Base-by-base conservation (phyloP, 345 rosid genomes). In the Tarenaya hassleriana region DNA sequence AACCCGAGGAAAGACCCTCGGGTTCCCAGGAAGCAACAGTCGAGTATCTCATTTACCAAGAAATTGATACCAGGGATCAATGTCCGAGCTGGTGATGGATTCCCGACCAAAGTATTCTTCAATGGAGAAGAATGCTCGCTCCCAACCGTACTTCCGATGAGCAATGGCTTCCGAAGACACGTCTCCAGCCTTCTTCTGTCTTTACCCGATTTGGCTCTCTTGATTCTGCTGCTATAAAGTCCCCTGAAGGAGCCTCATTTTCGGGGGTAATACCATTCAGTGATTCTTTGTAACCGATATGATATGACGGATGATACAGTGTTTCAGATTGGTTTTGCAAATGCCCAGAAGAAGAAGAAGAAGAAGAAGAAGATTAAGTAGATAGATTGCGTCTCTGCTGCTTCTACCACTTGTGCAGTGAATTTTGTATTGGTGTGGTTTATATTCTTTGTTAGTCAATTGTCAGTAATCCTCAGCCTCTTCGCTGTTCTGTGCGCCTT, bases 61-160 rank as follows among this genome's bases (percentile, higher is more conserved):
- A 92, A 82, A 62, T 60, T 37, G 20, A 81, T 81, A 19, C 88
- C 97, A 0, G 80, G 78, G 51, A 71, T 92, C 40, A 75, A 81
- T 12, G 75, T 92, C 34, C 76, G 75, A 10, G 64, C 50, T 1
- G 88, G 98, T 31, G 96, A 92, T 61, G 95, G 96, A 17, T 92
- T 81, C 61, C 98, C 98, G 0, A 64, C 76, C n/a, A 88, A 83
- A 66, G 95, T 92, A 4, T 88, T 75, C 77, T 92, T 92, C 69
- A 92, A 92, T 1, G 98, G 98, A 4, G 96, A 92, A 34, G 94
- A 88, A 50, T 92, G 98, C 38, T 70, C 95, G 0, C 85, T 92
- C 52, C 98, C 98, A 43, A 42, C 73, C 0, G 9, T 66, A 34
- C 69, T 58, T 34, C 98, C 98, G 24, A 62, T 69, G 48, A 80